These are phyloP conservation scores for Penicillium verhagenii DNA, from an alignment of 495 filamentous ascomycete genomes.

Conservation along the genomic window DNA sequence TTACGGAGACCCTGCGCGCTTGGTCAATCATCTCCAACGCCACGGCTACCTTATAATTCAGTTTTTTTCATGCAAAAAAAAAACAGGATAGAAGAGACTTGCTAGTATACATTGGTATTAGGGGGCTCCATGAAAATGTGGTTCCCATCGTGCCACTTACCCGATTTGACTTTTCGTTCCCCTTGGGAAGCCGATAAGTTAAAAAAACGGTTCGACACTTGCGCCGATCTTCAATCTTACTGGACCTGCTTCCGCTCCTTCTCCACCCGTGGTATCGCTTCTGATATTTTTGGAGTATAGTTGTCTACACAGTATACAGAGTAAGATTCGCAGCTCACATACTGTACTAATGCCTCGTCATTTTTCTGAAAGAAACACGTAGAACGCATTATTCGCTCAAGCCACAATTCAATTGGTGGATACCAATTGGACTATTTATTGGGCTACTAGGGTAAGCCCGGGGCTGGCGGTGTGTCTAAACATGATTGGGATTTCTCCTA, in stretches of 20 bases:
- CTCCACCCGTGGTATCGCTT: constrained; percentile 3
- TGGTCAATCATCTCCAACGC: background rate
- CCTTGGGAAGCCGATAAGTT: constrained; percentile 11
- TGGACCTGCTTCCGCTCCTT: constrained; percentile 3
- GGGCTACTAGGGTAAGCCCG: background rate
- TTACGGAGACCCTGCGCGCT: background rate
- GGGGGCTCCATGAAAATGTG: too few species aligned
- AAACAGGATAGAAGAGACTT: too few species aligned
- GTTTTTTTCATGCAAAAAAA: background rate
- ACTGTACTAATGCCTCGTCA: too few species aligned
- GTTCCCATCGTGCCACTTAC: constrained; percentile 8
- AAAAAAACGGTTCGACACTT: constrained; percentile 16
- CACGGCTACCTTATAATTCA: background rate
- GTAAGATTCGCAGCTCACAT: too few species aligned
- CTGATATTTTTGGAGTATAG: too few species aligned
- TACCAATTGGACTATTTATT: background rate
- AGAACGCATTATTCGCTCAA: background rate
- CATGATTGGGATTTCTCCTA: constrained; percentile 1
- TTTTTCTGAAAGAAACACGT: too few species aligned
- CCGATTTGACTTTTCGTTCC: constrained; percentile 2
- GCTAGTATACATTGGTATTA: too few species aligned
- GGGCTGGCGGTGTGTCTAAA: background rate
- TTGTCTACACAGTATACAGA: too few species aligned
- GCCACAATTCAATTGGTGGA: constrained; percentile 1
- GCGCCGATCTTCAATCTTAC: constrained; percentile 8